Evolutionary conservation across 305 asterid species (phyloP).

Genomic region (Petunia hybrid): DNA sequence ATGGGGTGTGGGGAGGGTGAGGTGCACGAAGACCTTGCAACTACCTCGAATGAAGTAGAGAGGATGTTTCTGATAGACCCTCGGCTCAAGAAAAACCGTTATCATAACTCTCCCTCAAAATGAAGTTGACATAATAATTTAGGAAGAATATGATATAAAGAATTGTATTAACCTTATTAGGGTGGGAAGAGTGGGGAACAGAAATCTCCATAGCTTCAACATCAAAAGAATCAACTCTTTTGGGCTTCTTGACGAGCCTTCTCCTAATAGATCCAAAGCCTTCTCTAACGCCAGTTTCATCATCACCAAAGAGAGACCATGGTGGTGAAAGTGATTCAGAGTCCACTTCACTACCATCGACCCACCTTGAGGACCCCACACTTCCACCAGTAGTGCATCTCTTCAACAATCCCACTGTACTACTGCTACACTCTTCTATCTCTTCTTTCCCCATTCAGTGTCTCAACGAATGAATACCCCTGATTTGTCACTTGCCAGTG

Average conservation of each 20-base stretch:
- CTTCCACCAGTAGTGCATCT: conserved; percentile 49
- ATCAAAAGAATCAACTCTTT: conserved; percentile 85
- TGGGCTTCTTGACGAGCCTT: conserved; percentile 88
- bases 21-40: too few relatives aligned
- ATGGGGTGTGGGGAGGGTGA: too few relatives aligned
- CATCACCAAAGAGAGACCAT: conserved; percentile 56
- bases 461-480: neutral
- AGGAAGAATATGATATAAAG: too few relatives aligned
- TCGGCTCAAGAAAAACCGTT: too few relatives aligned
- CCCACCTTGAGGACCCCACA: conserved; percentile 79
- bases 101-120: too few relatives aligned
- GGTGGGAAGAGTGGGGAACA: conserved; percentile 59
- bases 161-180: conserved; percentile 57
- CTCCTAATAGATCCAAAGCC: conserved; percentile 74
- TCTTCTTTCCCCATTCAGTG: conserved; percentile 55
- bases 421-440: conserved; percentile 60
- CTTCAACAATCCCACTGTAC: conserved; percentile 55
- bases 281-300: conserved; percentile 46
- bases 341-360: conserved; percentile 90
- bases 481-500: neutral
- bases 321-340: conserved; percentile 61
- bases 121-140: too few relatives aligned
- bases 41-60: too few relatives aligned
- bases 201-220: conserved; percentile 96
- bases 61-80: too few relatives aligned